Base-by-base conservation (phyloP, 768 basidiomycete species). In the Leccinum incarnatum region DNA sequence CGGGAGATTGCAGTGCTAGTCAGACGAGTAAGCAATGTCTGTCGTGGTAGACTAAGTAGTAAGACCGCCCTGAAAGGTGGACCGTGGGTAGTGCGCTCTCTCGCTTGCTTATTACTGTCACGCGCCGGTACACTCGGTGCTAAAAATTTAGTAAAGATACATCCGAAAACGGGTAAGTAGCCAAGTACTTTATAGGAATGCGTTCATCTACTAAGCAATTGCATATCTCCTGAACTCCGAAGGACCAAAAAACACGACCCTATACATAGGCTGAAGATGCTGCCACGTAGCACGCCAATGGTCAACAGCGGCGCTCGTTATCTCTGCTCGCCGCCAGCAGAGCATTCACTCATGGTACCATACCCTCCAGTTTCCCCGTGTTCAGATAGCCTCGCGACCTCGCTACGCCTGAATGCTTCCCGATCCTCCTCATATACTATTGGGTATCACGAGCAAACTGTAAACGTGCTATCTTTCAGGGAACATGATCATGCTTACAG, bases 401-500 rank as follows among this genome's bases (percentile, higher is more conserved):
- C 45, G 10, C n/a, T 19, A 0, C n/a, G 17, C n/a, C 7, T 19
- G 40, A 42, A 42, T 11, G 40, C 40, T 42, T 42, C 40, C 17
- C 40, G 17, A 14, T 34, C 32, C 32, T 12, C 32, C 4, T 34
- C 32, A 12, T 34, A 34, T 34, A 34, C 32, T 34, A 11, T 34
- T 34, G 32, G 32, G 32, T 34, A 34, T 34, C 32, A 34, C 12
- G 12, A 34, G 32, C 32, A 34, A 5, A 12, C 12, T 34, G 12
- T 34, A 12, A 34, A 34, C 12, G 4, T 34, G 5, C 32, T 34
- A 34, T 34, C 32, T 34, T 4, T 34, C 32, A 45, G 19, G 42
- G 42, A 45, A n/a, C 5, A 45, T 5, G 19, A 45, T 12, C 10
- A 19, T 45, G 19, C 65, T 56, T 40, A 66, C 65, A 29, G 57